A percentile compares a stretch with the other conserved stretches of the same genome.
Conservation (phyloP, 192 early-diverging fungal species). For the Backusella parvicylindrica region DNA sequence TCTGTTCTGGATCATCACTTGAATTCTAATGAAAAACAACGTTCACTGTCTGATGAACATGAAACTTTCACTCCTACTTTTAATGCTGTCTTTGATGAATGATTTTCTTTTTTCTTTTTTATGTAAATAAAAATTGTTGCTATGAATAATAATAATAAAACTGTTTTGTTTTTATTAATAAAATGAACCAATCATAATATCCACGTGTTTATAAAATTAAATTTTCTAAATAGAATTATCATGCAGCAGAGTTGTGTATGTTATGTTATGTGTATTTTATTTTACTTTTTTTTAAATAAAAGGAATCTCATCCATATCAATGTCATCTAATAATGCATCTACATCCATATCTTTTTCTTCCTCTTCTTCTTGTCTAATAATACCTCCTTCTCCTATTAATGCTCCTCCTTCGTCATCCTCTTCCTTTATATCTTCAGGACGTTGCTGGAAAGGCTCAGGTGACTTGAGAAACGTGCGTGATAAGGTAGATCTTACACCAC, state of each 20-base stretch:
- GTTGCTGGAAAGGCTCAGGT: not conserved
- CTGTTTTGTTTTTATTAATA: constrained; percentile 2
- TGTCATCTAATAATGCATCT: constrained; percentile 16
- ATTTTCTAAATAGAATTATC: not conserved
- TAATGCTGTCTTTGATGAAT: constrained; percentile 23
- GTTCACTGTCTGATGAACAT: not conserved
- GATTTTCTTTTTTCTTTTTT: not conserved
- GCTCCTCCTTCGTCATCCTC: not conserved
- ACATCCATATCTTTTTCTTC: constrained; percentile 22
- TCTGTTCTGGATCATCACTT: constrained; percentile 3
- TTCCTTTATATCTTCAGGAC: not conserved
- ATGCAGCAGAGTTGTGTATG: not conserved
- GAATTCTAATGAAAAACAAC: not conserved
- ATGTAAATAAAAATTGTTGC: constrained; percentile 1
- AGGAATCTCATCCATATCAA: constrained; percentile 30
- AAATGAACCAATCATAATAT: not conserved
- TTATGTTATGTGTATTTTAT: not conserved
- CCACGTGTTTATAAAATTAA: not conserved
- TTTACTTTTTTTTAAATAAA: constrained; percentile 19
- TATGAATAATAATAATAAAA: not conserved
- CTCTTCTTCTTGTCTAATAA: constrained; percentile 2
- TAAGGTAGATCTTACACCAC: constrained; percentile 19
- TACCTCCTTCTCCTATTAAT: not conserved
- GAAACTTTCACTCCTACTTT: constrained; percentile 7
- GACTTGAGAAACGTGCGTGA: constrained; percentile 22